Evolutionary conservation across 2,329 filamentous ascomycete genomes (phyloP), one percentile per base, ranked within the genome.

Genomic region (Ploettnerulaceae sp.): DNA sequence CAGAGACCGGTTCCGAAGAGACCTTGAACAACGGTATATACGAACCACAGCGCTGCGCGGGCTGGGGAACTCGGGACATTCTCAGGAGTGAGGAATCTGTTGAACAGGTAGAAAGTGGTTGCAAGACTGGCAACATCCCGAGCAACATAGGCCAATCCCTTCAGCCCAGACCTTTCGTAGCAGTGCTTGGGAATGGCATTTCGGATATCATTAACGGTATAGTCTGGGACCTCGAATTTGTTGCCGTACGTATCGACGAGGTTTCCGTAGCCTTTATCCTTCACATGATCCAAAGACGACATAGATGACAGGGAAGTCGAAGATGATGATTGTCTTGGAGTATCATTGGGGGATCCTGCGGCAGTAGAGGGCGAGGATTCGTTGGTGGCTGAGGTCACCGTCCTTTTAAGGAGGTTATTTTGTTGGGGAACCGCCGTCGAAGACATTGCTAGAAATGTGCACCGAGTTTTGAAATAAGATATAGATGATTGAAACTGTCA

Each of bases 111-210:
- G 71, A 97, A 97, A 57, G 86, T 90, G 64, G 75, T 71, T 34
- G 76, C 83, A 28, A 97, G 73, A 59, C 76, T 80, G 56, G 73
- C 68, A 35, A 94, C 66, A 69, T 98, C 93, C 53, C 91, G 83
- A 63, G 81, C 77, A 61, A 97, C 90, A 70, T 97, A 97, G 63
- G 66, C 71, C 65, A 96, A 74, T 57, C 90, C 85, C 56, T 72
- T 81, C 56, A 80, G 66, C 52, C 79, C 86, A 36, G 88, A 95
- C 52, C 93, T 85, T 74, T 96, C 77, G 69, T 86, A 97, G 79
- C 93, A 98, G 77, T 96, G 93, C 70, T 90, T 89, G 56, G 93
- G 93, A 59, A 98, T 98, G 66, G 93, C 93, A 71, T 95, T 86
- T 63, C 89, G 84, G 66, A 98, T 91, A 66, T 98, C 81, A 76